A percentile compares a stretch with the other conserved stretches of the same genome.
phyloP scores from a whole-genome alignment of 495 filamentous ascomycete genomes.

The Annulohypoxylon maeteangense region DNA sequence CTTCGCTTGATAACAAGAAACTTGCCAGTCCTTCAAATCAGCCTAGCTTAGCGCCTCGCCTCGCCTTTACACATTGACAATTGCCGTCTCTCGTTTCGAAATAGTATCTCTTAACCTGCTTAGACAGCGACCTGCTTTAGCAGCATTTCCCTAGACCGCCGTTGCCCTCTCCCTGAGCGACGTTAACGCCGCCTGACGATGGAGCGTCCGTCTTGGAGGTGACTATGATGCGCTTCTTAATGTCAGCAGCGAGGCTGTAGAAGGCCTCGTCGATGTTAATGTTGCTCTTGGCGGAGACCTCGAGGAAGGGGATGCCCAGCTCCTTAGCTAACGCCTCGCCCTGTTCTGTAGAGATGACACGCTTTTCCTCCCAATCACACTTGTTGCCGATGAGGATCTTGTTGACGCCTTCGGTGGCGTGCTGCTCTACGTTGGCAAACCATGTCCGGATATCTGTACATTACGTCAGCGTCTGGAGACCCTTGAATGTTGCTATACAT shows the following conservation, averaged over 20 bases:
- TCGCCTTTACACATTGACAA: conserved; percentile 19
- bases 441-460: conserved; percentile 92
- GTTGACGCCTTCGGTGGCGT: conserved; percentile 98
- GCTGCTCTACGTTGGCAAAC: conserved; percentile 99
- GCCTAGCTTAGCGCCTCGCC: conserved; percentile 29
- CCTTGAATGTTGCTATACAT: background rate
- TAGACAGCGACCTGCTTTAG: conserved; percentile 55
- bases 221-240: conserved; percentile 95
- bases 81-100: conserved; percentile 7
- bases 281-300: conserved; percentile 98
- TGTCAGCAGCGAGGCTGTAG: conserved; percentile 92
- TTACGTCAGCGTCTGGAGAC: conserved; percentile 27
- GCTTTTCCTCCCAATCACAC: conserved; percentile 99
- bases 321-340: conserved; percentile 95
- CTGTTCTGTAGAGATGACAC: conserved; percentile 89
- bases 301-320: conserved; percentile 97
- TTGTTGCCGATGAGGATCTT: conserved; percentile 99
- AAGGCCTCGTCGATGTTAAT: conserved; percentile 99
- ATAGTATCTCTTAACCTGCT: background rate
- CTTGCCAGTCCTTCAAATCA: background rate
- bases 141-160: conserved; percentile 84
- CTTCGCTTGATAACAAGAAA: conserved; percentile 41
- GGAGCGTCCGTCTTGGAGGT: conserved; percentile 81
- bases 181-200: conserved; percentile 73
- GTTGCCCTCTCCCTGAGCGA: conserved; percentile 67